Conservation (phyloP, 2,329 filamentous ascomycete genomes). For the Fusarium continuum region DNA sequence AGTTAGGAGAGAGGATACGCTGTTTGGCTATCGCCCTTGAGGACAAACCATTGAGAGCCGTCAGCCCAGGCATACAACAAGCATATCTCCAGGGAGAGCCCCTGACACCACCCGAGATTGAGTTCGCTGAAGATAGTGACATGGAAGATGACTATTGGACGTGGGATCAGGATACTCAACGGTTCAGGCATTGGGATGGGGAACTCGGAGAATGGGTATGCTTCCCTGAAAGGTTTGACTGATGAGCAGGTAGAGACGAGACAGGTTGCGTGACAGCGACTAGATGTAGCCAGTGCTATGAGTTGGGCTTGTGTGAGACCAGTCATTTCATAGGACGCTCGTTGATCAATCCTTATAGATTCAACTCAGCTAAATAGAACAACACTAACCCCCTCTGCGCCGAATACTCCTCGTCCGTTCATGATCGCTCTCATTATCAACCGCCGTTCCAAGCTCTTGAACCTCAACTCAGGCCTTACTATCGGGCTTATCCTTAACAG, state of each 20-base stretch:
- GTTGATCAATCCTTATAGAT: neutral
- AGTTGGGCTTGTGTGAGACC: neutral
- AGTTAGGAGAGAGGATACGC: neutral
- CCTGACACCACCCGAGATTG: slow-evolving; percentile 32
- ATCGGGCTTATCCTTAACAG: slow-evolving; percentile 46
- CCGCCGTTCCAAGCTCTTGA: neutral
- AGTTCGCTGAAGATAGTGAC: slow-evolving; percentile 31
- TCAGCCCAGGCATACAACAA: slow-evolving; percentile 16
- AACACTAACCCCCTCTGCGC: neutral
- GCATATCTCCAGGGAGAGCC: slow-evolving; percentile 30
- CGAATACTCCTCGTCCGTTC: neutral
- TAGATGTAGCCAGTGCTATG: neutral
- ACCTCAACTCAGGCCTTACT: slow-evolving; percentile 47
- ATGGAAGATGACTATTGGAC: slow-evolving; percentile 37
- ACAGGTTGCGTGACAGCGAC: neutral
- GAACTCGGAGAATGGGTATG: slow-evolving; percentile 35
- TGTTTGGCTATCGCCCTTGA: slow-evolving; percentile 5
- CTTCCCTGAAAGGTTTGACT: slow-evolving; percentile 41
- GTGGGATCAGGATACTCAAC: slow-evolving; percentile 27
- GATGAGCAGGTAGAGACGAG: neutral
- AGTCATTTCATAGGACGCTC: neutral
- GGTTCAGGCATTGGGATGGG: slow-evolving; percentile 39
- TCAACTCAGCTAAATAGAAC: neutral
- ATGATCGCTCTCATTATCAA: neutral
- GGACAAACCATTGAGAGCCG: neutral